These are phyloP conservation scores for Pestalotiopsis sp. DNA, from an alignment of 2,329 filamentous ascomycete genomes.

Conservation along the genomic window DNA sequence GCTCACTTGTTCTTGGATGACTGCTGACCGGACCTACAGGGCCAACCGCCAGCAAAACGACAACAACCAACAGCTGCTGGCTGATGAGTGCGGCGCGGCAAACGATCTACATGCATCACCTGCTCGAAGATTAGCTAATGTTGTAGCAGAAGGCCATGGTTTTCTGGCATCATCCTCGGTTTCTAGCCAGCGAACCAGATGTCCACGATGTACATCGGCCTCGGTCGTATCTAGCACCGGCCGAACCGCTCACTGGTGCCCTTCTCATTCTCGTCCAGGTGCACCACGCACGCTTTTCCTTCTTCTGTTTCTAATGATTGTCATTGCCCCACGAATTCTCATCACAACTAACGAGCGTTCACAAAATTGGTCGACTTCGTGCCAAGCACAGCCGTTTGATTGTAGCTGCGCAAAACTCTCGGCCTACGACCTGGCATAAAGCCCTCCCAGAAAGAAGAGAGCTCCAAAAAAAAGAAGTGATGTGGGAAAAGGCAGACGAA, in stretches of 20 bases:
- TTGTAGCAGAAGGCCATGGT: neutral
- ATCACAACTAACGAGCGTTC: neutral
- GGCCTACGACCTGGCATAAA: neutral
- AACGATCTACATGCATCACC: neutral
- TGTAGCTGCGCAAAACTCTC: neutral
- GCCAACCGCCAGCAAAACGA: conserved; percentile 35
- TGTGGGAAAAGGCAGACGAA: neutral
- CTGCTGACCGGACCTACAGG: conserved; percentile 30
- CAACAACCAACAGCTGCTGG: conserved; percentile 32
- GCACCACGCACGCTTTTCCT: neutral
- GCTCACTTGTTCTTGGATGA: conserved; percentile 15
- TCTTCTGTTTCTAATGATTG: neutral
- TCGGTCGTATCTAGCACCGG: neutral
- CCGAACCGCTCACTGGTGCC: neutral
- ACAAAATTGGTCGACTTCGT: neutral
- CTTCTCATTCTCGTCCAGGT: neutral
- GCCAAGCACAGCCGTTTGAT: neutral
- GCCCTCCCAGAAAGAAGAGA: no score
- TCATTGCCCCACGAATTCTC: neutral
- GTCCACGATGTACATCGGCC: neutral
- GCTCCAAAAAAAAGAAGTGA: no score
- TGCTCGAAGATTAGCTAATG: neutral
- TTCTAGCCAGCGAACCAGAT: neutral
- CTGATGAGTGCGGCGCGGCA: conserved; percentile 20
- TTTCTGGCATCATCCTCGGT: neutral